phyloP scores from a whole-genome alignment of 148 eudicot species.

The Fagopyrum tataricum region DNA sequence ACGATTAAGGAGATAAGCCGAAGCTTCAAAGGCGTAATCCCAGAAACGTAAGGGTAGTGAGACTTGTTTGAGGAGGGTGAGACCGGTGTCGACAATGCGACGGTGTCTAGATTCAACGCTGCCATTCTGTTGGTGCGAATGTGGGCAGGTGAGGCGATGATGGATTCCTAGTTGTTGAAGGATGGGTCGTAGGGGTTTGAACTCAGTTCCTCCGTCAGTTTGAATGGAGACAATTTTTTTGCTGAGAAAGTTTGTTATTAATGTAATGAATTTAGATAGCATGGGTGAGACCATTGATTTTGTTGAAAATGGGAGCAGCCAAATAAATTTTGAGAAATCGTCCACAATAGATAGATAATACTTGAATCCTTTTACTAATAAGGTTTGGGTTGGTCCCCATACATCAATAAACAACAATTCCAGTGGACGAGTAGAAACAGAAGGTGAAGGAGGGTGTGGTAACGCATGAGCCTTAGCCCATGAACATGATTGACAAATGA shows the following conservation, averaged over 20 bases:
- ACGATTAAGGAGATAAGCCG: neutral
- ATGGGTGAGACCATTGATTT: neutral
- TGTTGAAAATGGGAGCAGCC: neutral
- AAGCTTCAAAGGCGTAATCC: neutral
- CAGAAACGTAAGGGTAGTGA: neutral
- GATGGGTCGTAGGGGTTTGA: neutral
- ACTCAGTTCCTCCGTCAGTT: neutral
- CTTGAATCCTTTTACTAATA: neutral
- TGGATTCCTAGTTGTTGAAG: neutral
- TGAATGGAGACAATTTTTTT: too few species aligned
- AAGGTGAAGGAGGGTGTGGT: too few species aligned
- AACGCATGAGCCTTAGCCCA: too few species aligned
- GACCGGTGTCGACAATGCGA: neutral
- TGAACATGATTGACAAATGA: neutral
- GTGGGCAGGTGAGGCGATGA: neutral
- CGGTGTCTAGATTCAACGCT: neutral
- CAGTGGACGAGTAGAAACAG: too few species aligned
- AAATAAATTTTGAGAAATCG: neutral
- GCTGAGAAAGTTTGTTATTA: too few species aligned
- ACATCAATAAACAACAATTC: too few species aligned
- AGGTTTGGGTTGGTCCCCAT: neutral
- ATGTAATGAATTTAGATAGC: neutral
- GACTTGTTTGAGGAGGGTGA: neutral
- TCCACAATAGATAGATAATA: neutral
- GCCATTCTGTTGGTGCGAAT: neutral